A percentile compares a stretch with the other conserved stretches of the same genome.
Conservation (phyloP, 2,329 filamentous ascomycete genomes). For the Leptographium lundbergii region DNA sequence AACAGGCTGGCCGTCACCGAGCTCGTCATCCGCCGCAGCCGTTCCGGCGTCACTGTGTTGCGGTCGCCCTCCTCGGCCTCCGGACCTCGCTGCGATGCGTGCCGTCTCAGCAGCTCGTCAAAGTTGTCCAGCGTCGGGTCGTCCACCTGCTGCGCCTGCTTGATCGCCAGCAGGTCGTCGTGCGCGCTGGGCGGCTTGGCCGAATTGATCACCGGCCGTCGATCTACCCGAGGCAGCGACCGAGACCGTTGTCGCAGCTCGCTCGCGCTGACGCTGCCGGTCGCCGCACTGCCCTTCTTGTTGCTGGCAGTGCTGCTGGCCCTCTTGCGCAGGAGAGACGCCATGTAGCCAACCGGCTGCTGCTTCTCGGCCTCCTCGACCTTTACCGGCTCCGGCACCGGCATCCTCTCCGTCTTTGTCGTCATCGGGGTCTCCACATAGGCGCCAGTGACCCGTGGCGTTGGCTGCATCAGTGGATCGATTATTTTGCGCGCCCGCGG, state of each 20-base stretch:
- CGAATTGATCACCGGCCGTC: constrained; percentile 40
- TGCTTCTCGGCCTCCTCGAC: not conserved
- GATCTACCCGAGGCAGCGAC: constrained; percentile 28
- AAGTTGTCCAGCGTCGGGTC: constrained; percentile 49
- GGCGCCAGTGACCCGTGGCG: constrained; percentile 40
- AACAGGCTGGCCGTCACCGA: constrained; percentile 36
- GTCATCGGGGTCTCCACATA: constrained; percentile 45
- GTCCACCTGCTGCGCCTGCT: constrained; percentile 36
- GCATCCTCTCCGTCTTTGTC: constrained; percentile 24
- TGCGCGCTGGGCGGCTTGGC: constrained; percentile 40
- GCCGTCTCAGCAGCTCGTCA: constrained; percentile 34
- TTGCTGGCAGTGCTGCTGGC: constrained; percentile 7
- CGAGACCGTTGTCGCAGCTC: constrained; percentile 19
- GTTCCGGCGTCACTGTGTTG: not conserved
- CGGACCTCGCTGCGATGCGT: constrained; percentile 10
- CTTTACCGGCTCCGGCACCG: not conserved
- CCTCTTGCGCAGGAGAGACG: constrained; percentile 3
- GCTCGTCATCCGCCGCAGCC: constrained; percentile 32
- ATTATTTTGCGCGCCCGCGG: constrained; percentile 28
- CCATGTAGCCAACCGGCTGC: not conserved
- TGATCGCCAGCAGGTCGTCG: constrained; percentile 42
- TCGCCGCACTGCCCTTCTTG: not conserved
- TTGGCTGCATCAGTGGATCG: constrained; percentile 36
- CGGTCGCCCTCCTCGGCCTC: constrained; percentile 15
- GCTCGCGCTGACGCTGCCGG: constrained; percentile 14